These are phyloP conservation scores for Solanum aculeatissimum DNA, from an alignment of 305 asterid genomes.

Conservation along the genomic window DNA sequence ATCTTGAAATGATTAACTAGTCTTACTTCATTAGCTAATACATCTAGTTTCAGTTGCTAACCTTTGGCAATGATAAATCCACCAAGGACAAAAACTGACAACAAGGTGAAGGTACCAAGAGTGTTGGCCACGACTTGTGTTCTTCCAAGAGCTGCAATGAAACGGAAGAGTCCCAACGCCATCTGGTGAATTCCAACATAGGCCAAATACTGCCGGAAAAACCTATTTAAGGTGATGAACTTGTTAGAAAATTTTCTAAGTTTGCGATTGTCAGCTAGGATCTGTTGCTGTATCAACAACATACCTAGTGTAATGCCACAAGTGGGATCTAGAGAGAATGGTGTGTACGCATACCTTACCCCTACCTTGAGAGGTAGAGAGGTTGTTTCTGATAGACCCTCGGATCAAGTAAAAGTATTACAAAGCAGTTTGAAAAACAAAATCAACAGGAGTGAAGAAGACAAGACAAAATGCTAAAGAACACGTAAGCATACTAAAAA, in stretches of 20 bases:
- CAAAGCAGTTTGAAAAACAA: too few species aligned
- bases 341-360: too few species aligned
- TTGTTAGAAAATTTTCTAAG: neutral
- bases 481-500: too few species aligned
- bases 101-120: slow-evolving; percentile 29
- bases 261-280: neutral
- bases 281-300: neutral
- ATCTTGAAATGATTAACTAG: neutral
- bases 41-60: neutral
- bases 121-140: slow-evolving; percentile 38
- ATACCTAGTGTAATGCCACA: too few species aligned
- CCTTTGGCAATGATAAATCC: slow-evolving; percentile 41
- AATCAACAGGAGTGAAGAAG: too few species aligned
- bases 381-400: too few species aligned
- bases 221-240: slow-evolving; percentile 11
- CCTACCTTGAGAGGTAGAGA: too few species aligned
- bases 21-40: neutral
- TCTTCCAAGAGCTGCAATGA: slow-evolving; percentile 40
- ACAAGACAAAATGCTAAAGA: too few species aligned
- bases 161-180: slow-evolving; percentile 39
- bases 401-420: too few species aligned
- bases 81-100: slow-evolving; percentile 34
- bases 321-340: too few species aligned
- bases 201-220: slow-evolving; percentile 34
- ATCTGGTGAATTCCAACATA: slow-evolving; percentile 37